Base-by-base conservation (phyloP, 192 early-diverging fungal genomes). In the Backusella parvicylindrica region DNA sequence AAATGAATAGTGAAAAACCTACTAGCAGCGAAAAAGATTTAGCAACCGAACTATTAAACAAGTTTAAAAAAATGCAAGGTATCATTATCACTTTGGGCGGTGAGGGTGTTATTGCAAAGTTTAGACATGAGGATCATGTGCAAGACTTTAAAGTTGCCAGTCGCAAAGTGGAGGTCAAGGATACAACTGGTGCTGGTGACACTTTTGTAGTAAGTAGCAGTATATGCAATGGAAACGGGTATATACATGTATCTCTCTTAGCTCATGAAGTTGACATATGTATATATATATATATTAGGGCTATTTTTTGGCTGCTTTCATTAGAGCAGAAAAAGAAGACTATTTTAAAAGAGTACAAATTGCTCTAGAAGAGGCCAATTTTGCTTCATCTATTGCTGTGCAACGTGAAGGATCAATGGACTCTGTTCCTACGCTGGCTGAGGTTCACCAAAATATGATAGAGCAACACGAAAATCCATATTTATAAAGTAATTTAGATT, bases 31-130 rank as follows among this genome's bases (percentile, higher is more conserved):
- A 37, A 53, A 13, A 76, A 49, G 68, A 77, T 36, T n/a, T 82
- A 73, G 71, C 82, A 41, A 71, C 79, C 1, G 78, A 75, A n/a
- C 38, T 91, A 68, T 82, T 86, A 31, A 65, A 78, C 26, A 73
- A 71, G 2, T 89, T 88, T 70, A 73, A 74, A 12, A 32, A 71
- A 50, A 80, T 92, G 43, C 79, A 85, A 28, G 84, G 89, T n/a
- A 84, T 91, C 13, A 81, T 94, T 9, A 77, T 94, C 18, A 95
- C 94, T 0, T 73, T 93, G 1, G 94, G 94, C 21, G 77, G 82
- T 8, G 82, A 93, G 16, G 94, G 94, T 30, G 84, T 89, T 1
- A 75, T 88, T 21, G 88, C 87, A 0, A 75, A 71, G 65, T 83
- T 84, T 60, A 76, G 82, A 28, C 63, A 81, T 6, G 73, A 85